Conservation (phyloP, 2,329 filamentous ascomycete species). For the Epichloe baconii region DNA sequence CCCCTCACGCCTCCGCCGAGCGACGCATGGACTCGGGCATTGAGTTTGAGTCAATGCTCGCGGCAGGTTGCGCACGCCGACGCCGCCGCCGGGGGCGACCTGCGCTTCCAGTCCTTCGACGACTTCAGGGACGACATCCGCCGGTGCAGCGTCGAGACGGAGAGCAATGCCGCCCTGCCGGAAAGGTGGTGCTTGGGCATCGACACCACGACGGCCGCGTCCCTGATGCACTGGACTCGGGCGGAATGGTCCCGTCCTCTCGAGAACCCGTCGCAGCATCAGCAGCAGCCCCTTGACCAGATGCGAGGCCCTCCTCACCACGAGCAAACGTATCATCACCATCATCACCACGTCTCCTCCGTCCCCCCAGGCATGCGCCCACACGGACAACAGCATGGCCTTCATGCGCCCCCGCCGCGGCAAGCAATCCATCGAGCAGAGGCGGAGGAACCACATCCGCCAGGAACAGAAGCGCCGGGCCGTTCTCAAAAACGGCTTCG, state of each 20-base stretch:
- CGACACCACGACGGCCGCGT: neutral
- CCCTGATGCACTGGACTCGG: neutral
- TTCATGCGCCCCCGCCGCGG: neutral
- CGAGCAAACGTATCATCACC: no score
- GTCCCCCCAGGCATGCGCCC: neutral
- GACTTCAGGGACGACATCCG: neutral
- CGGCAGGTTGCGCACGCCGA: neutral
- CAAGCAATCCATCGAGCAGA: neutral
- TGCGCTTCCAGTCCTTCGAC: neutral
- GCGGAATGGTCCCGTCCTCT: neutral
- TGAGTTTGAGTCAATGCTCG: neutral
- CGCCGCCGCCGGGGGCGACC: neutral
- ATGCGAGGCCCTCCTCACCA: no score
- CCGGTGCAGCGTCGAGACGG: neutral
- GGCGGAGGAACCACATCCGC: conserved; percentile 1
- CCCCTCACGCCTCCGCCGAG: conserved; percentile 1
- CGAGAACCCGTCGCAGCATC: neutral
- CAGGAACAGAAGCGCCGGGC: conserved; percentile 1
- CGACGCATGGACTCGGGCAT: neutral
- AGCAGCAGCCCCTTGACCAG: no score
- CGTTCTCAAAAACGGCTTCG: neutral
- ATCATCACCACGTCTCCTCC: no score
- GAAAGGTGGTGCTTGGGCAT: conserved; percentile 2
- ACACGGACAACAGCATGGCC: neutral
- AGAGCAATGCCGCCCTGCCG: neutral